Conservation (phyloP, 495 filamentous ascomycete species). For the Annulohypoxylon bovei region DNA sequence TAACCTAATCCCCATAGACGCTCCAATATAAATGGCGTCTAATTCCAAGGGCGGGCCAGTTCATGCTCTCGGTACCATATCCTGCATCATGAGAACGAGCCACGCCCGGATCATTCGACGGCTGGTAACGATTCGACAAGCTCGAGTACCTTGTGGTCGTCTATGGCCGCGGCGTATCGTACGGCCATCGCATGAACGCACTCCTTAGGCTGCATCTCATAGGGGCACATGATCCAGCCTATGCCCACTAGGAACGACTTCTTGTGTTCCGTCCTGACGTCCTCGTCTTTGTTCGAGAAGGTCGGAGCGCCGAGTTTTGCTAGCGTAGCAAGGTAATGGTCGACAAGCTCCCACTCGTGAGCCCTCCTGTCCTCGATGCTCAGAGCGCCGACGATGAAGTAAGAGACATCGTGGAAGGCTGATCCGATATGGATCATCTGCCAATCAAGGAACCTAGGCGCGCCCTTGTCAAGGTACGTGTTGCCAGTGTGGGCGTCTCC, state of each 20-base stretch:
- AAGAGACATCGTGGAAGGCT: conserved; percentile 46
- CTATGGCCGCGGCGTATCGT: conserved; percentile 12
- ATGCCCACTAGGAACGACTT: conserved; percentile 21
- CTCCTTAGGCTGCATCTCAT: conserved; percentile 18
- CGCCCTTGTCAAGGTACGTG: conserved; percentile 38
- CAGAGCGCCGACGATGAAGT: conserved; percentile 41
- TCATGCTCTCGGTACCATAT: not conserved
- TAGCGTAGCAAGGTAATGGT: conserved; percentile 62
- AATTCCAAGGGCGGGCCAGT: not conserved
- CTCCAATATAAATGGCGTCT: not conserved
- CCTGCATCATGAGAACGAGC: not conserved
- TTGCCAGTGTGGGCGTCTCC: conserved; percentile 45
- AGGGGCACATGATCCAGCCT: conserved; percentile 26
- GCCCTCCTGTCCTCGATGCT: conserved; percentile 72
- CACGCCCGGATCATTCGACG: not conserved
- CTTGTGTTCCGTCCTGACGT: conserved; percentile 39
- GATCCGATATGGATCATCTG: conserved; percentile 45
- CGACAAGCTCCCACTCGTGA: conserved; percentile 73
- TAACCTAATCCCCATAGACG: not conserved
- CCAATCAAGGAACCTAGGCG: conserved; percentile 44
- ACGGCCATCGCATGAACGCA: conserved; percentile 17
- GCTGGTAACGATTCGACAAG: conserved; percentile 18
- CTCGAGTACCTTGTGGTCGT: conserved; percentile 22
- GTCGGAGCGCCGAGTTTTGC: conserved; percentile 34
- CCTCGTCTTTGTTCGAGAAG: conserved; percentile 43